These are phyloP conservation scores for Coleophoma crateriformis DNA, from an alignment of 2,329 filamentous ascomycete genomes.

Conservation along the genomic window DNA sequence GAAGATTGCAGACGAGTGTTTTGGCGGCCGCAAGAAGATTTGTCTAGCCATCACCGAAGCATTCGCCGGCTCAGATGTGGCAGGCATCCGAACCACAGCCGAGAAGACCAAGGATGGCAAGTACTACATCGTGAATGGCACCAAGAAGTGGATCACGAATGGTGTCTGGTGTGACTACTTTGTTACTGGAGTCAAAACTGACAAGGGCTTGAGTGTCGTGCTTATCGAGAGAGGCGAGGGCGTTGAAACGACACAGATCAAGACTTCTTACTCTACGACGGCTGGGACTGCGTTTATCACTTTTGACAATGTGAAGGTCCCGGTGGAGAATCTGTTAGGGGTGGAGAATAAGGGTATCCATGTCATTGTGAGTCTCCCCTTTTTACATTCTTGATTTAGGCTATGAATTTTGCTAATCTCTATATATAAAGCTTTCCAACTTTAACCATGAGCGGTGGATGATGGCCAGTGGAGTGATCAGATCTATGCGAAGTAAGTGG, in stretches of 20 bases:
- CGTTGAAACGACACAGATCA: constrained; percentile 72
- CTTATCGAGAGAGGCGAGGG: constrained; percentile 70
- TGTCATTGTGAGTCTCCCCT: constrained; percentile 53
- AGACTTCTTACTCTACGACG: constrained; percentile 74
- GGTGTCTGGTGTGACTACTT: constrained; percentile 80
- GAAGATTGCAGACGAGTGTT: constrained; percentile 63
- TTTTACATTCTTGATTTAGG: constrained; percentile 24
- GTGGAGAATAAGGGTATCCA: constrained; percentile 82
- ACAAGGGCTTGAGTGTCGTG: constrained; percentile 73
- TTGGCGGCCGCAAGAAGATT: constrained; percentile 81
- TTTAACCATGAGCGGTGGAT: constrained; percentile 85
- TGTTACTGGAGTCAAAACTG: constrained; percentile 72
- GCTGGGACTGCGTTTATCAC: constrained; percentile 75
- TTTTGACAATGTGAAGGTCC: constrained; percentile 83
- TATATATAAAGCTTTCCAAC: constrained; percentile 52
- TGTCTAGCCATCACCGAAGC: constrained; percentile 85
- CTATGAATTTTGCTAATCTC: too few relatives aligned
- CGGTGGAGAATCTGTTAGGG: constrained; percentile 70
- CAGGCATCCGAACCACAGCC: constrained; percentile 72
- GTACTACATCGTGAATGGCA: constrained; percentile 67
- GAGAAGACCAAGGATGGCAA: constrained; percentile 69
- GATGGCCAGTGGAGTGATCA: constrained; percentile 63
- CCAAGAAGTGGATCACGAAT: constrained; percentile 81
- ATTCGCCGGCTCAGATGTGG: constrained; percentile 80
- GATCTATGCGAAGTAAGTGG: constrained; percentile 46